Evolutionary conservation across 1,284 basidiomycete species (phyloP), one percentile per base, ranked within the genome.

Genomic region (Testicularia cyperi): DNA sequence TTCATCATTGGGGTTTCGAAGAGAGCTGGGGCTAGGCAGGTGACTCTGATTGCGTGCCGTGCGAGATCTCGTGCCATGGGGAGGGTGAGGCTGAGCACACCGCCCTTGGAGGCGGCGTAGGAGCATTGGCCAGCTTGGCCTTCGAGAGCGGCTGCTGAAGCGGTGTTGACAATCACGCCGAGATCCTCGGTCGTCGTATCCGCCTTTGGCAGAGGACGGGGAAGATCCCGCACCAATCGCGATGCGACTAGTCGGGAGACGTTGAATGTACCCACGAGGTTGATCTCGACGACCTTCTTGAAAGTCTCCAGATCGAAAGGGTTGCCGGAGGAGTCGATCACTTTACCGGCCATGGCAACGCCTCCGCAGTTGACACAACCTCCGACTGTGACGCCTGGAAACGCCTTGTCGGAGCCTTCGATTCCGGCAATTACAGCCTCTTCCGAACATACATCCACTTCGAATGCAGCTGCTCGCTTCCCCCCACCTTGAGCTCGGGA

Each of bases 61-160:
- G 75, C 74, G 12, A 78, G 42, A 48, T 78, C 78, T 15, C 69
- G 42, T 6, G 78, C 74, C 72, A 78, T 76, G 6, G 78, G 78
- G 4, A 78, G 43, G 0, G 57, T 67, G 33, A 78, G 32, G 2
- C 61, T 61, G 13, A 72, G 58, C 0, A 78, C 73, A 1, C 72
- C 78, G 0, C 72, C 77, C 39, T 78, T 78, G 33, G 48, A 56
- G 2, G 68, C 66, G 0, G 67, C 70, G 38, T 77, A 78, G 16
- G 70, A 58, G n/a, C 64, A 68, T 41, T 77, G 72, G 5, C 76
- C 74, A n/a, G 61, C 57, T 38, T 78, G 78, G 6, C 78, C 78
- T 22, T 78, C 78, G 15, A 74, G 60, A 0, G 68, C 74, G 20
- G 72, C 70, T 3, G 75, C 74, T 2, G 65, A 69, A 20, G 68